Base-by-base conservation (phyloP, 1,284 basidiomycete species). In the Pterulicium gracile region DNA sequence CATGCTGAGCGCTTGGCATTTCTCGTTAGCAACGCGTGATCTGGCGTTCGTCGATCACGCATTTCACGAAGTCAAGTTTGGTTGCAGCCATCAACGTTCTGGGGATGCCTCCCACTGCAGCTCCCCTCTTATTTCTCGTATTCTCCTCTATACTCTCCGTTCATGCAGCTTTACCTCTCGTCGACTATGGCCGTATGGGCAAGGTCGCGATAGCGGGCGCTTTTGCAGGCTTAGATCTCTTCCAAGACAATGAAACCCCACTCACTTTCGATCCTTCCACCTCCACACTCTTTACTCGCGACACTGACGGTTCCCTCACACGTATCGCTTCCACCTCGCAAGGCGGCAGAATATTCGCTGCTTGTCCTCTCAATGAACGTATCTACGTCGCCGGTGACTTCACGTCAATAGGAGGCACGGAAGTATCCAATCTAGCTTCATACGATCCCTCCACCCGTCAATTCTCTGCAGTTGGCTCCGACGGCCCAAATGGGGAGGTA, bases 181-280 rank as follows among this genome's bases (percentile, higher is more conserved):
- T 96, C 64, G 90, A 96, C 66, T 95, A 89, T 62, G 72, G 84
- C 58, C 82, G 85, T 50, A 93, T 95, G 87, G 92, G 92, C 52
- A 80, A 72, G 48, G 91, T 96, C 48, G 90, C 81, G 47, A 70
- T 96, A 40, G 79, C 83, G 27, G 93, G 93, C 47, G 73, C 86
- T 15, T 97, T 96, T 61, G 75, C 84, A 21, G 90, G 91, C 41
- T 69, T 97, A 49, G 83, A 85, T 59, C 65, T 92, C 46, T 81
- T 85, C 67, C 69, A 77, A 57, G 76, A 79, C 57, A 63, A 72
- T 24, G 62, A 75, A 49, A 56, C 73, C 52, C 61, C 77, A 23
- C n/a, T 32, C 27, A 32, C 27, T 32, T 80, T 85, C 61, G 80
- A 89, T 63, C 67, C 81, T 39, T 68, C 80, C 14, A 72, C 76